These are phyloP conservation scores for Alternaria sp. DNA, from an alignment of 2,329 filamentous ascomycete species.

Conservation along the genomic window DNA sequence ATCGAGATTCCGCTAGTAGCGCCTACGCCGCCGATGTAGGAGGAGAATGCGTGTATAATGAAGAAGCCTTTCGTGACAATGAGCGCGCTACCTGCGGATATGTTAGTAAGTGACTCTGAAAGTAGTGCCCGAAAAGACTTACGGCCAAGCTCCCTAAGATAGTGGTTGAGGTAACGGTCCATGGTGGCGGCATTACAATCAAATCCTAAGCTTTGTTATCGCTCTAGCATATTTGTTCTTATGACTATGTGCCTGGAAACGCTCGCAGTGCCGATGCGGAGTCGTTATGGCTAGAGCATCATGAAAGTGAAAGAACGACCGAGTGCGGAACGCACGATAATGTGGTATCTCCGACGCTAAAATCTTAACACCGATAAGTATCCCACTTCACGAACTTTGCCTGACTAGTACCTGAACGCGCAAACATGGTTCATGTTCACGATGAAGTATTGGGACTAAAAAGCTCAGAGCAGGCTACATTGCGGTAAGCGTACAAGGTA, in stretches of 20 bases:
- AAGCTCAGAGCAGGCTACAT: slow-evolving; percentile 19
- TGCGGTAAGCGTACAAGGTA: slow-evolving; percentile 23
- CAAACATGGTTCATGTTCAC: slow-evolving; percentile 20
- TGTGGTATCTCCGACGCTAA: slow-evolving; percentile 24
- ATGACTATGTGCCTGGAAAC: neutral
- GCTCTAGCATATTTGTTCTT: slow-evolving; percentile 20
- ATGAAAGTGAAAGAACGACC: neutral
- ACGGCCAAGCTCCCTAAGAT: slow-evolving; percentile 13
- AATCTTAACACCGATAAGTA: slow-evolving; percentile 26
- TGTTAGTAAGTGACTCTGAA: slow-evolving; percentile 9
- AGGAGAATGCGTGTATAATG: slow-evolving; percentile 47
- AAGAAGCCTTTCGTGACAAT: slow-evolving; percentile 28
- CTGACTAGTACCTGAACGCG: slow-evolving; percentile 2
- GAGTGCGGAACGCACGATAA: neutral
- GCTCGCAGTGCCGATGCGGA: slow-evolving; percentile 6
- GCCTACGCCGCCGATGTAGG: slow-evolving; percentile 69
- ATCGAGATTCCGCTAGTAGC: slow-evolving; percentile 80
- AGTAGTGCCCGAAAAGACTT: slow-evolving; percentile 1
- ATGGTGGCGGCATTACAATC: slow-evolving; percentile 33
- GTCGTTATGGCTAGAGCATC: neutral
- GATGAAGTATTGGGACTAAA: slow-evolving; percentile 34
- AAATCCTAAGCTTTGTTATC: slow-evolving; percentile 21
- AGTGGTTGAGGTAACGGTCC: slow-evolving; percentile 22
- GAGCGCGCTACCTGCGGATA: slow-evolving; percentile 18
- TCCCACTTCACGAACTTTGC: slow-evolving; percentile 15